phyloP scores from a whole-genome alignment of 1,284 basidiomycete species.

The Moesziomyces parantarcticus region DNA sequence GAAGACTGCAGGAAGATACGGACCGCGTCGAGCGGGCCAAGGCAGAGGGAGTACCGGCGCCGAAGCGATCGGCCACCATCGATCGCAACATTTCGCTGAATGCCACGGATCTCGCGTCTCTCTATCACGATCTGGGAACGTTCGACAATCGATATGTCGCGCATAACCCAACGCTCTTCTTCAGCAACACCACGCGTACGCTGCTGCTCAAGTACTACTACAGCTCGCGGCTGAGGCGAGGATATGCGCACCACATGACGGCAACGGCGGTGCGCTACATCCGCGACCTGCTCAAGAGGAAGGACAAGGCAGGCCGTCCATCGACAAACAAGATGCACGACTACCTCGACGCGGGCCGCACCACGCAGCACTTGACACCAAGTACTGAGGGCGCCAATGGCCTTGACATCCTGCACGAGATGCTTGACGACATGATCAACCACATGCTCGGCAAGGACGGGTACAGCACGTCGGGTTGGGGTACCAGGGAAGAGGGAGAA shows the following conservation, averaged over 20 bases:
- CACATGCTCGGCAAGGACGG: constrained; percentile 41
- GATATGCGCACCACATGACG: constrained; percentile 88
- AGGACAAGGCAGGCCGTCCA: constrained; percentile 20
- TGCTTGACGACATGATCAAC: constrained; percentile 61
- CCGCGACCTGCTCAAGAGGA: constrained; percentile 52
- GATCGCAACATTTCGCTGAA: constrained; percentile 26
- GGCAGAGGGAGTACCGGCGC: constrained; percentile 20
- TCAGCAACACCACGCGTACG: constrained; percentile 83
- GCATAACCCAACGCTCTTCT: constrained; percentile 84
- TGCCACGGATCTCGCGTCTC: constrained; percentile 64
- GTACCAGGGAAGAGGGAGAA: constrained; percentile 14
- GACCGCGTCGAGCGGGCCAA: constrained; percentile 38
- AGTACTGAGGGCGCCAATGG: constrained; percentile 7
- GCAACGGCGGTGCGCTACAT: constrained; percentile 71
- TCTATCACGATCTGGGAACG: constrained; percentile 78
- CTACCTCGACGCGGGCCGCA: background rate
- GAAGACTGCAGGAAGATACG: constrained; percentile 25
- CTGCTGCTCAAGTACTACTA: constrained; percentile 91
- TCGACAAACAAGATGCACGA: constrained; percentile 1
- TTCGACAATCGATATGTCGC: constrained; percentile 93
- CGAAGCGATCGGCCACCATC: constrained; percentile 13
- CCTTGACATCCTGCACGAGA: constrained; percentile 61
- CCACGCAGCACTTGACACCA: constrained; percentile 11
- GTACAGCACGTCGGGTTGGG: constrained; percentile 33
- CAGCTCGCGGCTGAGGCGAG: constrained; percentile 78